A percentile compares a stretch with the other conserved stretches of the same genome.
phyloP scores from a whole-genome alignment of 192 early-diverging fungal species.

The Mortierella antarctica region DNA sequence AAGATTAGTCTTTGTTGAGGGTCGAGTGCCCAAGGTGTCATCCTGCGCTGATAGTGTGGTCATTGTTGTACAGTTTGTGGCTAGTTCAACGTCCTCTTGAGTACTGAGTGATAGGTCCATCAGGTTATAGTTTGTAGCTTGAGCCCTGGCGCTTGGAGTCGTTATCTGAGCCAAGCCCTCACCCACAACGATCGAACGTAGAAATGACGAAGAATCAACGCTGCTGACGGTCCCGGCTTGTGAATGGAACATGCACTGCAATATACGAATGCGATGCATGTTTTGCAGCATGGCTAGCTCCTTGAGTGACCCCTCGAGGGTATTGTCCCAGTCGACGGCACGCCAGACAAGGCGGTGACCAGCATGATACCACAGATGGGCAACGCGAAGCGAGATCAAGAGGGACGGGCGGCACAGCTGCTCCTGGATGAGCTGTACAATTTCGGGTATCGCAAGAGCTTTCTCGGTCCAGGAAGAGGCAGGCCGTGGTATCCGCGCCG shows the following conservation, averaged over 20 bases:
- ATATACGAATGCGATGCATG: slow-evolving; percentile 12
- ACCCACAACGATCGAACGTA: slow-evolving; percentile 6
- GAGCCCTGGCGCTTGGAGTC: neutral
- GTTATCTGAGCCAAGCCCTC: neutral
- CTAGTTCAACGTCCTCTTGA: neutral
- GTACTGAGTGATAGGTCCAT: neutral
- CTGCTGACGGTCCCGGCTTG: slow-evolving; percentile 16
- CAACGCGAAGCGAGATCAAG: slow-evolving; percentile 10
- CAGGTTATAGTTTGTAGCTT: neutral
- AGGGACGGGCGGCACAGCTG: slow-evolving; percentile 14
- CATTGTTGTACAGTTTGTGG: neutral
- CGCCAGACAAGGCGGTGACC: slow-evolving; percentile 35
- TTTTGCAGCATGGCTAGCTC: slow-evolving; percentile 11
- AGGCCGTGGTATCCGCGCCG: slow-evolving; percentile 9
- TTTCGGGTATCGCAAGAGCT: slow-evolving; percentile 27
- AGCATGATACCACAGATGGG: slow-evolving; percentile 15
- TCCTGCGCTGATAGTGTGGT: neutral
- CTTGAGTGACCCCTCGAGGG: neutral
- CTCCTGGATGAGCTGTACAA: slow-evolving; percentile 30
- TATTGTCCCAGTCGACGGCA: slow-evolving; percentile 38
- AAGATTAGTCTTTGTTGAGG: slow-evolving; percentile 11
- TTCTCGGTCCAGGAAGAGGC: slow-evolving; percentile 7
- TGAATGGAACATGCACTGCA: slow-evolving; percentile 36
- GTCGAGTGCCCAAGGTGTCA: neutral
- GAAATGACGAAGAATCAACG: slow-evolving; percentile 13